Evolutionary conservation across 2,329 filamentous ascomycete genomes (phyloP), one percentile per base, ranked within the genome.

Genomic region (Phaeosphaeriaceae sp.): DNA sequence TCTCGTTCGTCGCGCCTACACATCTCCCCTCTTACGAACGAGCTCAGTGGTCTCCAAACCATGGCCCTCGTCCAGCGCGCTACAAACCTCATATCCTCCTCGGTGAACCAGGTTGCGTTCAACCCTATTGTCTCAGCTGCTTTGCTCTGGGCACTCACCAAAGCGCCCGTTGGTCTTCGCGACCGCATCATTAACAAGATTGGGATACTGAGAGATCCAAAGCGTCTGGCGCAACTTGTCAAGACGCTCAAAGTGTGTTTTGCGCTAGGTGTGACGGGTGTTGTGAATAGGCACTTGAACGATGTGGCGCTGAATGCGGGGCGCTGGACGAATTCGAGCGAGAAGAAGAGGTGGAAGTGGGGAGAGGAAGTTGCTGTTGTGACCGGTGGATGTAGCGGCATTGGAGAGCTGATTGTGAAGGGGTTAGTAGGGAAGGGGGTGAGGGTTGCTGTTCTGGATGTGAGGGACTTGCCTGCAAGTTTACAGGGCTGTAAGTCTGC

Each of bases 271-370:
- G 41, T 80, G 1, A 56, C 68, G 48, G 65, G 60, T 62, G 65
- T 56, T 0, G 52, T 68, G 22, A 77, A 77, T 44, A 58, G 60
- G 19, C 58, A 63, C 31, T 60, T 77, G 5, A 78, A 76, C 31
- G 58, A 63, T 7, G 52, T 74, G 13, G 75, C 76, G 20, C 62
- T 76, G 22, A 77, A 82, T 70, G 74, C 77, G 46, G 81, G 77
- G 69, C 72, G 75, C 13, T 50, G 77, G 11, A 67, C 62, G 11
- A 6, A 5, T 31, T 31, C 6, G 48, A 73, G 73, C 7, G 71
- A 76, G 56, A 75, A 74, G 58, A 68, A 73, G 48, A 63, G 65
- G 11, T 77, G 76, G 76, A 62, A 67, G 2, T 77, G 69, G 70
- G 64, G 59, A 5, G 41, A 63, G 7, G 76, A 78, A 50, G 58